Evolutionary conservation across 2,329 filamentous ascomycete genomes (phyloP), one percentile per base, ranked within the genome.

Genomic region (Penicillium sp.): DNA sequence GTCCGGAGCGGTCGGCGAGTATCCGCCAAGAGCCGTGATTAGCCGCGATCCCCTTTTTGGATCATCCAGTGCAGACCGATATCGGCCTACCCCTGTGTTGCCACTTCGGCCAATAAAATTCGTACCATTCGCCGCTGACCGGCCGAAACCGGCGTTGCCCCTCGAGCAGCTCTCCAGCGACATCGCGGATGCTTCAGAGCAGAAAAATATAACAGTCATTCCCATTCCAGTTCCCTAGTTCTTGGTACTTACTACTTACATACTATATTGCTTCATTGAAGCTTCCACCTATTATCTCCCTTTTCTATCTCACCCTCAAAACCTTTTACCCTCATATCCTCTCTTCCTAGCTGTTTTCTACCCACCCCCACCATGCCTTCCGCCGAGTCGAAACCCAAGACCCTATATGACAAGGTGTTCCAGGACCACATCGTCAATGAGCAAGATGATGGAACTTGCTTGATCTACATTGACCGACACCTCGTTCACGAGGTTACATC

Each of bases 401-500:
- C 93, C 69, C 84, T 97, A 73, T 97, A 97, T 80, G 93, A 97
- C 84, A 97, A 97, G 87, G 93, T 97, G 78, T 89, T 97, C 71
- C 86, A 91, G 70, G 89, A 89, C 80, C 94, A 99, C 77, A 89
- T 97, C 70, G 93, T 99, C 73, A 91, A 97, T 72, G 90, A 96
- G 85, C 91, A 93, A 83, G 86, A 91, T 56, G 93, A 97, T 78
- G 93, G 93, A 78, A 97, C 93, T 58, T 82, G 95, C 69, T 81
- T 96, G 64, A 83, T 97, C 59, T 97, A 97, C 76, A 97, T 97
- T 73, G 91, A 96, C 79, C 86, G 94, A 76, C 94, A 99, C 82
- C 84, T 99, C 62, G 93, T 97, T 62, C 94, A 99, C 76, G 94
- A 99, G 82, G 94, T 99, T 75, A 99, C 94, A 69, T 97, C 93